Conservation (phyloP, 2,329 filamentous ascomycete species). For the Shiraia bambusicola region DNA sequence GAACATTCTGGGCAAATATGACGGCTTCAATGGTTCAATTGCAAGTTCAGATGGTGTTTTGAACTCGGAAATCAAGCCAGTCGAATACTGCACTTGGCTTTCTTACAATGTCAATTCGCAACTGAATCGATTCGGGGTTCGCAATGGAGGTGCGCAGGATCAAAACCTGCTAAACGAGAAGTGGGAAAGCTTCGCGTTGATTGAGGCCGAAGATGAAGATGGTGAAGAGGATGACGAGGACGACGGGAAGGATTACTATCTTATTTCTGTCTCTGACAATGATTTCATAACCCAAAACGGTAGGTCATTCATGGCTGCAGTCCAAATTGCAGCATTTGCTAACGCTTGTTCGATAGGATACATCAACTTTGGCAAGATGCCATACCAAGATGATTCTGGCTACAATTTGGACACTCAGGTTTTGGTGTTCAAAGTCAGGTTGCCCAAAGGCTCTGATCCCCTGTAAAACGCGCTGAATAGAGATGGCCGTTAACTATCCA, state of each 20-base stretch:
- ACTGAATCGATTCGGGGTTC: constrained; percentile 65
- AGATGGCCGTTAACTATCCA: too few relatives aligned
- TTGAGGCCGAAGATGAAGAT: constrained; percentile 53
- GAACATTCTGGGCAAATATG: constrained; percentile 55
- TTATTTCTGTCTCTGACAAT: constrained; percentile 70
- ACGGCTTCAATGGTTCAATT: constrained; percentile 47
- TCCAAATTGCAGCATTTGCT: background rate
- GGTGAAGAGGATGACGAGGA: constrained; percentile 39
- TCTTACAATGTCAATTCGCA: constrained; percentile 68
- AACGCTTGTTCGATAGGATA: constrained; percentile 44
- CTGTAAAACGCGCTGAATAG: constrained; percentile 22
- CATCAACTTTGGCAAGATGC: constrained; percentile 59
- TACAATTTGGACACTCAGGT: constrained; percentile 63
- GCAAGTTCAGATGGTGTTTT: constrained; percentile 56
- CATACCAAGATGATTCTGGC: constrained; percentile 60
- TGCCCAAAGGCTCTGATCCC: constrained; percentile 45
- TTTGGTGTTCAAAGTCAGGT: constrained; percentile 61
- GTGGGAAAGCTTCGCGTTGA: constrained; percentile 69
- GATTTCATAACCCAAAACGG: constrained; percentile 75
- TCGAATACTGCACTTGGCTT: constrained; percentile 65
- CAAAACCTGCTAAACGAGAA: constrained; percentile 68
- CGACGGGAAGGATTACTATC: constrained; percentile 64
- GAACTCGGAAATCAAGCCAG: constrained; percentile 56
- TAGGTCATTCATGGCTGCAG: constrained; percentile 21
- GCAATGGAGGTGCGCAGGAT: constrained; percentile 67